Percentiles rank a stretch among this genome's conserved stretches.
phyloP scores from a whole-genome alignment of 2,329 filamentous ascomycete species.

The Neophaeococcomyces aloes region DNA sequence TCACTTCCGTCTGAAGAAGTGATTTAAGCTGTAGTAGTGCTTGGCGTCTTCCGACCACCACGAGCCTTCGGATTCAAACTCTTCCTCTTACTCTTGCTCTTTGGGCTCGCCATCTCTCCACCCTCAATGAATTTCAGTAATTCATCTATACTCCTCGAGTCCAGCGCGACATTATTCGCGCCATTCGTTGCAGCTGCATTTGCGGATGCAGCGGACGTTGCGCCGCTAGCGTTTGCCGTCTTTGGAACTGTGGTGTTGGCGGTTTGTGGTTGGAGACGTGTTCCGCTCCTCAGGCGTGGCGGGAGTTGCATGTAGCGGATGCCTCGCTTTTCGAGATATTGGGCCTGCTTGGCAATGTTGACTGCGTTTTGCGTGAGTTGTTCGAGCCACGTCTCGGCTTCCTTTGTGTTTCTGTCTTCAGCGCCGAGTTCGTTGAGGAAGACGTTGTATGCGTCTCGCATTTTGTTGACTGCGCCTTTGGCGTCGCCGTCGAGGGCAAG shows the following conservation, averaged over 20 bases:
- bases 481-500: conserved; percentile 91
- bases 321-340: conserved; percentile 67
- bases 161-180: conserved; percentile 41
- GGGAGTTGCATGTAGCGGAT: conserved; percentile 54
- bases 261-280: conserved; percentile 20
- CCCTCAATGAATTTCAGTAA: conserved; percentile 92
- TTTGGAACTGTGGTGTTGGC: conserved; percentile 36
- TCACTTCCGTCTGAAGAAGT: too few species aligned
- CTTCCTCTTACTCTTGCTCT: conserved; percentile 35
- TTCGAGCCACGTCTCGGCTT: conserved; percentile 92
- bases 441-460: conserved; percentile 95
- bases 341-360: conserved; percentile 83
- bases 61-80: conserved; percentile 21
- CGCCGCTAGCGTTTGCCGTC: conserved; percentile 31
- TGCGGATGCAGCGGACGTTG: conserved; percentile 9
- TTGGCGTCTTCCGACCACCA: conserved; percentile 12
- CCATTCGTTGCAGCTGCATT: conserved; percentile 19
- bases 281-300: conserved; percentile 49
- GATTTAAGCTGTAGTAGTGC: neutral
- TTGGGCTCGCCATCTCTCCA: conserved; percentile 31
- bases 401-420: conserved; percentile 94
- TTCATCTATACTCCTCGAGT: conserved; percentile 82
- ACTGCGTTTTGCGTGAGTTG: conserved; percentile 94
- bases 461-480: conserved; percentile 79
- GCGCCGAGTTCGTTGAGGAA: conserved; percentile 80